These are phyloP conservation scores for Thraustotheca clavata DNA, from an alignment of 352 stramenopile genomes.

Conservation along the genomic window DNA sequence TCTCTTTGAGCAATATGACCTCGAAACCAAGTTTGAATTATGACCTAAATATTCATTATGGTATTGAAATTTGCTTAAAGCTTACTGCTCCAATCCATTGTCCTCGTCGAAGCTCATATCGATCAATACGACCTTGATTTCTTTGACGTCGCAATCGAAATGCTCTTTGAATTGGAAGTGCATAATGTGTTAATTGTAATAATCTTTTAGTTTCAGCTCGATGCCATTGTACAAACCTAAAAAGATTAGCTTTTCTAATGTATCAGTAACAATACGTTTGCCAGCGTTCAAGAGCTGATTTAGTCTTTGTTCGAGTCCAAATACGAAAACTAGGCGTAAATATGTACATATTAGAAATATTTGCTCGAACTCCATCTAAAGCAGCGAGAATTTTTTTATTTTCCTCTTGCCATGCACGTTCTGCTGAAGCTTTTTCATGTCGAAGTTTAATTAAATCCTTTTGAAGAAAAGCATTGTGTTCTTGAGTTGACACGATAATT, in stretches of 20 bases:
- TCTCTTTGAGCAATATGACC: slow-evolving; percentile 27
- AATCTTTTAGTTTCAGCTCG: slow-evolving; percentile 32
- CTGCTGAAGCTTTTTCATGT: slow-evolving; percentile 19
- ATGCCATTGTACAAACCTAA: slow-evolving; percentile 29
- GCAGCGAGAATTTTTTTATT: slow-evolving; percentile 29
- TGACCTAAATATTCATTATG: slow-evolving; percentile 2
- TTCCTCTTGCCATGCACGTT: slow-evolving; percentile 27
- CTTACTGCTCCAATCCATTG: slow-evolving; percentile 31
- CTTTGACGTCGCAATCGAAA: slow-evolving; percentile 39
- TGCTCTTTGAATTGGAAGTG: slow-evolving; percentile 47
- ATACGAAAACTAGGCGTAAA: slow-evolving; percentile 55
- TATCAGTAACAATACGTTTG: slow-evolving; percentile 25
- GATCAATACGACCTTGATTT: slow-evolving; percentile 28
- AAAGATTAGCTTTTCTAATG: background rate
- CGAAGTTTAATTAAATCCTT: background rate
- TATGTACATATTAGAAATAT: slow-evolving; percentile 42
- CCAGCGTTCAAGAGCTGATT: slow-evolving; percentile 35
- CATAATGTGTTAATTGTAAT: slow-evolving; percentile 32
- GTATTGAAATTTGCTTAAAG: background rate
- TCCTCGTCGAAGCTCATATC: slow-evolving; percentile 27
- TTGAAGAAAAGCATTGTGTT: slow-evolving; percentile 7
- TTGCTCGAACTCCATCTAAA: slow-evolving; percentile 31
- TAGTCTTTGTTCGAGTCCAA: slow-evolving; percentile 35
- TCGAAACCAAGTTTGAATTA: slow-evolving; percentile 30
- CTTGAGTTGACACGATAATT: no score